Evolutionary conservation across 2,329 filamentous ascomycete species (phyloP).

Genomic region (Ascochyta rabiei): DNA sequence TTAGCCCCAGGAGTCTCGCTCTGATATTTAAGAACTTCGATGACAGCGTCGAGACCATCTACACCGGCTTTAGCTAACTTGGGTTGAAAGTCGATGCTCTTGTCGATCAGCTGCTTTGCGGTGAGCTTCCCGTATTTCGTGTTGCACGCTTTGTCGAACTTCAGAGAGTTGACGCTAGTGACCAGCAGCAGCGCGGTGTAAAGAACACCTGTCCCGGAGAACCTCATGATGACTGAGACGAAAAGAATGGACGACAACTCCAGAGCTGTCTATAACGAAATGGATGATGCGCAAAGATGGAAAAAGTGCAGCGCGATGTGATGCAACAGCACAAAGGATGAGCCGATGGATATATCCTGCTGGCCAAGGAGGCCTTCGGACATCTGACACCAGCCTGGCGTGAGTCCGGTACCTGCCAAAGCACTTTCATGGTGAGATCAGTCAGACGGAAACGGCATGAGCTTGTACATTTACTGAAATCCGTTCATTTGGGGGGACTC

Average conservation of each 20-base stretch:
- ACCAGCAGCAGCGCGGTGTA: slow-evolving; percentile 9
- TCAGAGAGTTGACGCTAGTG: slow-evolving; percentile 9
- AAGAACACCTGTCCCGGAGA: slow-evolving; percentile 2
- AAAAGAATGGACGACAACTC: slow-evolving; percentile 14
- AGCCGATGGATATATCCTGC: slow-evolving; percentile 1
- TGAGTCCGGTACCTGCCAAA: slow-evolving; percentile 8
- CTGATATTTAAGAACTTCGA: slow-evolving; percentile 9
- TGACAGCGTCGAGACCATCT: slow-evolving; percentile 8
- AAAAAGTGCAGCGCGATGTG: background rate
- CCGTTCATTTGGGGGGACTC: background rate
- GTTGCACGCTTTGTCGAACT: slow-evolving; percentile 13
- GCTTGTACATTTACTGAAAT: background rate
- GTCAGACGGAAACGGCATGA: background rate
- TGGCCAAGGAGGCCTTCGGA: background rate
- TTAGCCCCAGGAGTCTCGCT: slow-evolving; percentile 6
- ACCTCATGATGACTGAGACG: slow-evolving; percentile 4
- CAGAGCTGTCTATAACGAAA: slow-evolving; percentile 5
- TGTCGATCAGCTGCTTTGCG: slow-evolving; percentile 15
- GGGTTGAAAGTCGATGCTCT: slow-evolving; percentile 14
- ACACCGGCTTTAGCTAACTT: slow-evolving; percentile 14
- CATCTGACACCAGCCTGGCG: background rate
- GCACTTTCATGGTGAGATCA: background rate
- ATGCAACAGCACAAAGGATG: background rate
- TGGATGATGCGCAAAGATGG: background rate
- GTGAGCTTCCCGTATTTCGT: slow-evolving; percentile 17